A percentile compares a stretch with the other conserved stretches of the same genome.
These are phyloP conservation scores for Penicillium freii DNA, from an alignment of 2,329 filamentous ascomycete genomes.

Conservation along the genomic window DNA sequence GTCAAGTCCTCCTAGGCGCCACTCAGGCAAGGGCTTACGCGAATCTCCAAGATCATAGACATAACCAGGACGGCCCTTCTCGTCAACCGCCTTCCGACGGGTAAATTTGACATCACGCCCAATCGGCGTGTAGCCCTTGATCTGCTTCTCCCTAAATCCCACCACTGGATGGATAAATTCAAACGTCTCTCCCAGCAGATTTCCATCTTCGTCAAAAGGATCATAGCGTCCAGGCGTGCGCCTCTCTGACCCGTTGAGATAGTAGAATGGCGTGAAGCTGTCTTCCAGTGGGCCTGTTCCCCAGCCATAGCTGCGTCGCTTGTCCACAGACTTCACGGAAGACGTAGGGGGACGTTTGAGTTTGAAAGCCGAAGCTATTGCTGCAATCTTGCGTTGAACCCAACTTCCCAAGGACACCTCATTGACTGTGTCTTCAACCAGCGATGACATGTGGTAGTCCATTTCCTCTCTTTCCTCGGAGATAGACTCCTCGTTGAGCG, in stretches of 20 bases:
- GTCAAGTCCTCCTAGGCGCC: constrained; percentile 17
- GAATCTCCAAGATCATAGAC: constrained; percentile 13
- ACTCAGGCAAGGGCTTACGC: constrained; percentile 14
- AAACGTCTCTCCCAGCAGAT: constrained; percentile 14
- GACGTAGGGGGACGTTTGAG: background rate
- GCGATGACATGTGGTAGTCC: constrained; percentile 2
- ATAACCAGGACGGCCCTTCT: constrained; percentile 7
- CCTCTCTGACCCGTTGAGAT: constrained; percentile 13
- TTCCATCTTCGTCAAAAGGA: background rate
- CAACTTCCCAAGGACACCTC: constrained; percentile 2
- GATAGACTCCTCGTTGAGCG: constrained; percentile 12
- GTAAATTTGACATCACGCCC: constrained; percentile 5
- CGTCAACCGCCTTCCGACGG: constrained; percentile 10
- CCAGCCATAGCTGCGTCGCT: constrained; percentile 15
- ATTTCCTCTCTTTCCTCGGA: constrained; percentile 8
- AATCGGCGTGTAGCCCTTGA: constrained; percentile 15
- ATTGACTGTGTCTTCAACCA: background rate
- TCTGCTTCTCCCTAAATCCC: constrained; percentile 14
- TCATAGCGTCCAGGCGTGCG: constrained; percentile 18
- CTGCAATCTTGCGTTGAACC: background rate
- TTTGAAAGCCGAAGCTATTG: background rate
- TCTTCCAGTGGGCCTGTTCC: constrained; percentile 14
- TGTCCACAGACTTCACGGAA: background rate
- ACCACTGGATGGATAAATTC: constrained; percentile 23
- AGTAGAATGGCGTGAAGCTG: constrained; percentile 17